Percentiles rank a stretch among this genome's conserved stretches.
These are phyloP conservation scores for Flaveria floridana DNA, from an alignment of 140 eudicot species.

Conservation along the genomic window DNA sequence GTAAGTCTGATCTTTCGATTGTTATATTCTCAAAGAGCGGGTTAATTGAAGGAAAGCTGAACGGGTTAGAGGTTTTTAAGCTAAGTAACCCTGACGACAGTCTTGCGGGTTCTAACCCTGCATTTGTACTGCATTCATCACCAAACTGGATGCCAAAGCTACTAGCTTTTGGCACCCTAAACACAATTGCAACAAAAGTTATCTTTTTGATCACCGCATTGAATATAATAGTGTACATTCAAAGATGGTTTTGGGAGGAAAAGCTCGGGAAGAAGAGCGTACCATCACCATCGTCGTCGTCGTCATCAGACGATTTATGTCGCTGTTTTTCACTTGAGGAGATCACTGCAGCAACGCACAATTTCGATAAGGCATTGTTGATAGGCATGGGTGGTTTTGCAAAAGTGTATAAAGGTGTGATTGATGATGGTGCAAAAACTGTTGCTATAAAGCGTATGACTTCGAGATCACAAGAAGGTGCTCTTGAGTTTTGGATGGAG, in stretches of 20 bases:
- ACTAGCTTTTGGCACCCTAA: slow-evolving; percentile 29
- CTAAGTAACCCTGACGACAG: slow-evolving; percentile 49
- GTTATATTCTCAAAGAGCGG: slow-evolving; percentile 35
- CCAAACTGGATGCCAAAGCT: slow-evolving; percentile 27
- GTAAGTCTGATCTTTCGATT: slow-evolving; percentile 37
- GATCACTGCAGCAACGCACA: slow-evolving; percentile 40
- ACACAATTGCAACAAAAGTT: slow-evolving; percentile 34
- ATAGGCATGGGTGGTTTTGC: slow-evolving; percentile 63
- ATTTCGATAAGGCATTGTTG: slow-evolving; percentile 37
- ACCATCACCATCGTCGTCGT: background rate
- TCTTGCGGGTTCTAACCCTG: slow-evolving; percentile 42
- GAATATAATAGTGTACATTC: slow-evolving; percentile 40
- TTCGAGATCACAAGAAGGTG: slow-evolving; percentile 46
- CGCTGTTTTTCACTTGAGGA: slow-evolving; percentile 45
- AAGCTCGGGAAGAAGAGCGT: slow-evolving; percentile 36
- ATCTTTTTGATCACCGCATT: slow-evolving; percentile 29
- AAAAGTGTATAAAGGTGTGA: slow-evolving; percentile 43
- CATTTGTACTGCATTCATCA: slow-evolving; percentile 17
- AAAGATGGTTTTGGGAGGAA: slow-evolving; percentile 47
- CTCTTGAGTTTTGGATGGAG: slow-evolving; percentile 56
- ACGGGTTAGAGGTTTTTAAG: slow-evolving; percentile 55
- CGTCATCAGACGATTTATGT: slow-evolving; percentile 29
- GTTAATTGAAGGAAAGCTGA: slow-evolving; percentile 31
- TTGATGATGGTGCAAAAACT: slow-evolving; percentile 28
- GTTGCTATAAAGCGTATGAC: slow-evolving; percentile 55